Conservation (phyloP, 805 yeast genomes). For the Saccharomycopsis sp. region DNA sequence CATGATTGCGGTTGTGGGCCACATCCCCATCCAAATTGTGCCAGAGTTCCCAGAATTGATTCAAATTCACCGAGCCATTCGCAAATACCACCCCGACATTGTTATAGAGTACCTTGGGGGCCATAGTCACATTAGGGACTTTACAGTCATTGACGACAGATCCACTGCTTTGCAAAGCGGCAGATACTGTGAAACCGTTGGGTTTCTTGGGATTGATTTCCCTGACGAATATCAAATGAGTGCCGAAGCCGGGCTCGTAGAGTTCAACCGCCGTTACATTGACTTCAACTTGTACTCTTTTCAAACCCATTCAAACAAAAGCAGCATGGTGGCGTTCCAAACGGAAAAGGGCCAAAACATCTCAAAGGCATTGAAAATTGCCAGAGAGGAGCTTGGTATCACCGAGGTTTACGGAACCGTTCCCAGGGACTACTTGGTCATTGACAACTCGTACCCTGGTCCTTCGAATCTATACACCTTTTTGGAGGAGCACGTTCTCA, state of each 20-base stretch:
- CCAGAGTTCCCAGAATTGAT: constrained; percentile 31
- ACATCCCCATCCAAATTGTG: constrained; percentile 50
- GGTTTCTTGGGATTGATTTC: constrained; percentile 58
- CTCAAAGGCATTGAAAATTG: constrained; percentile 34
- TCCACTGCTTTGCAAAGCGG: constrained; percentile 88
- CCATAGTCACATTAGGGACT: constrained; percentile 88
- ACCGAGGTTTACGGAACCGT: constrained; percentile 55
- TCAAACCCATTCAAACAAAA: constrained; percentile 42
- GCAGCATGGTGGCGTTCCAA: constrained; percentile 33
- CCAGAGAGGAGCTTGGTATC: constrained; percentile 43
- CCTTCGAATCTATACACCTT: constrained; percentile 50
- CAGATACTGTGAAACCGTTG: constrained; percentile 87
- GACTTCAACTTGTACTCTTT: constrained; percentile 77
- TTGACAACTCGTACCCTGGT: constrained; percentile 55
- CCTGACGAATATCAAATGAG: constrained; percentile 1
- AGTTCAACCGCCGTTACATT: constrained; percentile 57
- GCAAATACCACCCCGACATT: constrained; percentile 50
- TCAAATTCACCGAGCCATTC: constrained; percentile 35
- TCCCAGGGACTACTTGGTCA: constrained; percentile 56
- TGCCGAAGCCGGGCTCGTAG: background rate
- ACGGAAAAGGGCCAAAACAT: constrained; percentile 48
- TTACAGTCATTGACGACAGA: constrained; percentile 51
- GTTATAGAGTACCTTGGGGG: constrained; percentile 88
- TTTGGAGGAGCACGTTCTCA: constrained; percentile 48
- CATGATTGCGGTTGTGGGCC: constrained; percentile 64